Evolutionary conservation across 306 rosid species (phyloP), one percentile per base, ranked within the genome.

Genomic region (Rubus idaeus): DNA sequence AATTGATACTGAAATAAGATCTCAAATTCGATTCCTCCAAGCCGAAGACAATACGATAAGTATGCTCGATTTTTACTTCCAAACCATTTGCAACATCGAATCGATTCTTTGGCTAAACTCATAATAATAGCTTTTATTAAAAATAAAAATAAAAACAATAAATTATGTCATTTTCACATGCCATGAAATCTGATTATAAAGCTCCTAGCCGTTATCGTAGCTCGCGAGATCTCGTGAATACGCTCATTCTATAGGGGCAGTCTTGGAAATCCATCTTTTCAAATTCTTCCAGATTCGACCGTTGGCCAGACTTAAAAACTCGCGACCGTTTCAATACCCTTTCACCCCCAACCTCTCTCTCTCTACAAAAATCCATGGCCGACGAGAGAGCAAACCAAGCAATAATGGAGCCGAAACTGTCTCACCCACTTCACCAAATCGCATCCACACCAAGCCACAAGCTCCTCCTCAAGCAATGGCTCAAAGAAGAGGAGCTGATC

Each of bases 391-490:
- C 80, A 62, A 78, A 69, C 68, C 41, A 86, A 57, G 79, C 93
- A 20, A 86, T 91, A 78, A 87, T 96, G 97, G 97, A 92, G 63
- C 75, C 96, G 58, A 96, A 93, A 49, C 77, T 87, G 1, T 62
- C 79, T 3, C 98, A 96, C 90, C 94, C 98, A 47, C 97, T 96
- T 67, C 98, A 90, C 82, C 99, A 96, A 84, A 92, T 96, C 21
- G 97, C 99, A 0, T 88, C 89, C 39, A 91, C 96, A 0, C 98
- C 99, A 5, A 91, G 96, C 81, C 99, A 96, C 91, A 91, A 83
- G 84, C 99, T 96, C 57, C 99, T 96, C 58, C 87, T 96, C 37
- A 96, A 96, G 84, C 99, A 96, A 77, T 96, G 98, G 99, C 93
- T 91, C 5, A 92, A 96, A 63, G 99, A 96, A 79, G 98, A 96